Conservation (phyloP, 2,329 filamentous ascomycete genomes). For the Aureobasidium lini region DNA sequence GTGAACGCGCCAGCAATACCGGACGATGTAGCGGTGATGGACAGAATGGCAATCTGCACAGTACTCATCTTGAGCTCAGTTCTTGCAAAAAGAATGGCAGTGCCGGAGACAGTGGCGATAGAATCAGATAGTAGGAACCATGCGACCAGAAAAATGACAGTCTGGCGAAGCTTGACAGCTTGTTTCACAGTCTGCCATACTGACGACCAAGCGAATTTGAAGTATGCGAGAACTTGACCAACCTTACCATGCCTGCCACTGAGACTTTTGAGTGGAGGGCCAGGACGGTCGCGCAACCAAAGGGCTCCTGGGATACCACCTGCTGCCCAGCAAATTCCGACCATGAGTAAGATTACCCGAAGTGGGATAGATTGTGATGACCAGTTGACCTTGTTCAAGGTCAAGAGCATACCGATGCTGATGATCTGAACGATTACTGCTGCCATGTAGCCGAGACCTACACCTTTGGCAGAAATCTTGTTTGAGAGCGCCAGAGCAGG, state of each 20-base stretch:
- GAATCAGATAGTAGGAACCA: conserved; percentile 94
- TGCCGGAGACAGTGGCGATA: conserved; percentile 88
- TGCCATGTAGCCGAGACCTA: conserved; percentile 82
- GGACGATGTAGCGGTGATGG: conserved; percentile 75
- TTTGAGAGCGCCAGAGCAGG: conserved; percentile 71
- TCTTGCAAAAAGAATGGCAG: conserved; percentile 86
- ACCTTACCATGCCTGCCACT: neutral
- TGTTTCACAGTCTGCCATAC: conserved; percentile 69
- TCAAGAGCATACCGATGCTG: conserved; percentile 65
- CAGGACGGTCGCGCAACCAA: conserved; percentile 77
- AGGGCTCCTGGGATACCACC: conserved; percentile 79
- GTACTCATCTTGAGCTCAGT: conserved; percentile 83
- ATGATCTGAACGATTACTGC: conserved; percentile 73
- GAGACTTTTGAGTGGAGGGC: conserved; percentile 57
- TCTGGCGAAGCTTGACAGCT: conserved; percentile 61
- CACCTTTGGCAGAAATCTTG: conserved; percentile 77
- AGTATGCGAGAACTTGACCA: conserved; percentile 49
- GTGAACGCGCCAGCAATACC: conserved; percentile 82
- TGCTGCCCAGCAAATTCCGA: conserved; percentile 80
- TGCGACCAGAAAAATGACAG: conserved; percentile 66
- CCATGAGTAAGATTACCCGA: conserved; percentile 70
- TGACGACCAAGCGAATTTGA: conserved; percentile 73
- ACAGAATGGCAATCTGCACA: conserved; percentile 77
- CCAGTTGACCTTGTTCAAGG: conserved; percentile 46
- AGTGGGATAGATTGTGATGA: conserved; percentile 70